Evolutionary conservation across 2,329 filamentous ascomycete genomes (phyloP), one percentile per base, ranked within the genome.

Genomic region (Leptosphaerulina australis): DNA sequence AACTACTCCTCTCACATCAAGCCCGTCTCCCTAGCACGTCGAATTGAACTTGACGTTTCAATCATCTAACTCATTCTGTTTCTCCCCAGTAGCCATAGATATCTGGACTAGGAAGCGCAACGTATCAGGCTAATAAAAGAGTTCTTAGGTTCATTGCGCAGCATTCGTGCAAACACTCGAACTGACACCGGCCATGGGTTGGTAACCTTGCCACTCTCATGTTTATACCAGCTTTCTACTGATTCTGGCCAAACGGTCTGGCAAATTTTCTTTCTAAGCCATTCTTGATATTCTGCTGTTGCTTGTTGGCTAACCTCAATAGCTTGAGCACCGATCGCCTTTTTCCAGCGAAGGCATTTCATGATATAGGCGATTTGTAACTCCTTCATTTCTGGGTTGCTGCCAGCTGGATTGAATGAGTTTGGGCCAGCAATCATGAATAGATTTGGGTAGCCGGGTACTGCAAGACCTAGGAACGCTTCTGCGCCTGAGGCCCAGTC

Each of bases 381-480:
- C 14, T 50, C 38, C n/a, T 43, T 49, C 38, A 49, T 37, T 21
- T 36, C 25, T n/a, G 30, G 37, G 6, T 26, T 43, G 4, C 37
- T 49, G 21, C 45, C 37, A 25, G 37, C 38, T 18, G 25, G 25
- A 20, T 49, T 43, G 15, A 49, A 37, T 8, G 45, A 33, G 7
- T 49, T 43, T 7, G 37, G 31, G 11, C 45, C 37, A 11, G 38
- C 38, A 14, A 43, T 26, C 15, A 43, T n/a, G 20, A 43, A 43
- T 7, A 43, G 10, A 25, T 36, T 43, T 3, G 25, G 37, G 9
- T 37, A 37, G 2, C 33, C 14, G 3, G 20, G 25, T n/a, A 49
- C 25, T n/a, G 37, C 37, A 11, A 49, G 37, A 12, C 28, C 26
- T 25, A 46, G 28, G 22, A 33, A 46, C 9, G 26, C 34, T 5